Conservation (phyloP, 2,329 filamentous ascomycete species). For the Aspergillus sp. region DNA sequence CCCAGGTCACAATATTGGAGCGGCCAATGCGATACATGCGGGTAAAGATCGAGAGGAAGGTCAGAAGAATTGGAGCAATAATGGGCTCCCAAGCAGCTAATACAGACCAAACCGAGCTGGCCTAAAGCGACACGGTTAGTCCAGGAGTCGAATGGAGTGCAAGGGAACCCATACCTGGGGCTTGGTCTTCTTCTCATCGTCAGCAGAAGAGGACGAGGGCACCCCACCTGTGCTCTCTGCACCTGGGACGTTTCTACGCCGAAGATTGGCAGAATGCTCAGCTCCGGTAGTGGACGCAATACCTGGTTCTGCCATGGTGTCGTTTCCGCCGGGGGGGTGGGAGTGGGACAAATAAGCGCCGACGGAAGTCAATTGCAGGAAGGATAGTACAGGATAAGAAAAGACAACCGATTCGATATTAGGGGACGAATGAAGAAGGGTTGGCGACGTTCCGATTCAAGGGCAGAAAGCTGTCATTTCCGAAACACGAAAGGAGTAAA, state of each 20-base stretch:
- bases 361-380: too few relatives aligned
- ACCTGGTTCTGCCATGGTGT: conserved; percentile 25
- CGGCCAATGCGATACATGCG: conserved; percentile 59
- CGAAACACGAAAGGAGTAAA: too few relatives aligned
- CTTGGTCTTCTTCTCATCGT: conserved; percentile 26
- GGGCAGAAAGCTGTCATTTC: too few relatives aligned
- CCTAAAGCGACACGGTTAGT: conserved; percentile 12
- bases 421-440: too few relatives aligned
- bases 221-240: conserved; percentile 19
- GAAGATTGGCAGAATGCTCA: conserved; percentile 26
- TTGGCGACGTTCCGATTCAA: too few relatives aligned
- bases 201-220: conserved; percentile 12
- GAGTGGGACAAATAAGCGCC: too few relatives aligned
- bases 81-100: conserved; percentile 53
- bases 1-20: conserved; percentile 65
- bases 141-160: too few relatives aligned
- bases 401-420: too few relatives aligned
- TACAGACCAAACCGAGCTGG: conserved; percentile 26
- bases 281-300: conserved; percentile 26
- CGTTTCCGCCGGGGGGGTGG: too few relatives aligned
- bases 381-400: too few relatives aligned
- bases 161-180: conserved; percentile 21
- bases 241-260: conserved; percentile 34
- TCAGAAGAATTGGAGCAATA: conserved; percentile 56
- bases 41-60: conserved; percentile 54